These are phyloP conservation scores for Verticillium nonalfalfae DNA, from an alignment of 2,329 filamentous ascomycete species.

Conservation along the genomic window DNA sequence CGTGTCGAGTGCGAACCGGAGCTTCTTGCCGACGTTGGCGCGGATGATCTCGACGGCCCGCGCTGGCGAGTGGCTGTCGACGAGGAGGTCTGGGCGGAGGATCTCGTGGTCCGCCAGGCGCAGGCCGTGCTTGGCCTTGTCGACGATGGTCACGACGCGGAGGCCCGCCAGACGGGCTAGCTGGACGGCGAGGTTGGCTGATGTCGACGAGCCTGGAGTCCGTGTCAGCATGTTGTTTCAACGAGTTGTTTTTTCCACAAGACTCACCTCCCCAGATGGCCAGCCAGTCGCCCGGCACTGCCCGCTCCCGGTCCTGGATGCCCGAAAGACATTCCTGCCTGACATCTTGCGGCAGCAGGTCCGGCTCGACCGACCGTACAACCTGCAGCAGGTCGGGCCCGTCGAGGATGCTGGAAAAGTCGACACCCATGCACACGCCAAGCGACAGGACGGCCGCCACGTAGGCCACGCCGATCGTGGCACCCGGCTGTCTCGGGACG, in stretches of 20 bases:
- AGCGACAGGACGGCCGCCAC: constrained; percentile 62
- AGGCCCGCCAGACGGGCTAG: constrained; percentile 61
- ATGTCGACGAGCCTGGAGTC: constrained; percentile 55
- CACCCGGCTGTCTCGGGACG: constrained; percentile 46
- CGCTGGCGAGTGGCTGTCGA: constrained; percentile 60
- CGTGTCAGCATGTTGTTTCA: neutral
- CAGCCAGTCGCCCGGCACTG: constrained; percentile 59
- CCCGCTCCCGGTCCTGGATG: constrained; percentile 44
- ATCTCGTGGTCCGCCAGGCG: constrained; percentile 40
- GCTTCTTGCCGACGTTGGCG: constrained; percentile 45
- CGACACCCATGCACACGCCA: constrained; percentile 63
- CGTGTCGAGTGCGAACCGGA: constrained; percentile 66
- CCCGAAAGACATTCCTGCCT: constrained; percentile 54
- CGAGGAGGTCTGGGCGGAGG: constrained; percentile 52
- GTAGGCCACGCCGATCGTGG: constrained; percentile 64
- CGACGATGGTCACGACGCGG: constrained; percentile 58
- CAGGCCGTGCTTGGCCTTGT: constrained; percentile 59
- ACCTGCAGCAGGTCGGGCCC: constrained; percentile 55
- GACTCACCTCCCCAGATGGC: constrained; percentile 63
- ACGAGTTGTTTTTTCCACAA: neutral
- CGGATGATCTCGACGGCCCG: constrained; percentile 61
- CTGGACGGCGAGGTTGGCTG: constrained; percentile 60
- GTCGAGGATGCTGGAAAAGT: constrained; percentile 44
- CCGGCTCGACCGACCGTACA: constrained; percentile 36
- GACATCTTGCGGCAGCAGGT: constrained; percentile 54